Percentiles rank a stretch among this genome's conserved stretches.
phyloP scores from a whole-genome alignment of 129 eudicot genomes.

The Chrysanthemum seticuspe region DNA sequence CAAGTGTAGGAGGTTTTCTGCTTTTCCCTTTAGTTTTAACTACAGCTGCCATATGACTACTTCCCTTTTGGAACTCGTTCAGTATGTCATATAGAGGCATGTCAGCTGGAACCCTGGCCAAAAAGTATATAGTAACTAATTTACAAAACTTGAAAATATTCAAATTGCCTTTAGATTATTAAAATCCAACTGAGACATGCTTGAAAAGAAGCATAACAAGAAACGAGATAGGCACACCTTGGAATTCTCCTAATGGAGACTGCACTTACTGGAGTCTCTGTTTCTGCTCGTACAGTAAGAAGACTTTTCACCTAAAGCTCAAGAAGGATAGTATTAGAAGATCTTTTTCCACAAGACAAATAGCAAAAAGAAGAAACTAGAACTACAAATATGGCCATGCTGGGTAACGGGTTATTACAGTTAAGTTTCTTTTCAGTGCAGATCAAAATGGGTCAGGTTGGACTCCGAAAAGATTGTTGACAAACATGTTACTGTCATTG shows the following conservation, averaged over 20 bases:
- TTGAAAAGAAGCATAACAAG: not conserved
- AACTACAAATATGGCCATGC: not conserved
- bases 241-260: slow-evolving; percentile 98
- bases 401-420: not conserved
- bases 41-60: slow-evolving; percentile 99
- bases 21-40: slow-evolving; percentile 64
- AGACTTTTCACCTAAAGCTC: slow-evolving; percentile 80
- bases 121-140: not conserved
- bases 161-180: not conserved
- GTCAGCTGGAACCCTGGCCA: slow-evolving; percentile 86
- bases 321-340: slow-evolving; percentile 7
- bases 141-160: not conserved
- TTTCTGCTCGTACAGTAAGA: slow-evolving; percentile 93
- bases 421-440: not conserved
- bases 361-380: not conserved
- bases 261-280: slow-evolving; percentile 98
- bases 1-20: slow-evolving; percentile 37
- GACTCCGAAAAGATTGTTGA: not conserved
- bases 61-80: slow-evolving; percentile 96
- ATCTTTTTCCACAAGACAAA: not conserved
- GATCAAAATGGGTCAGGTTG: not conserved
- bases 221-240: slow-evolving; percentile 38
- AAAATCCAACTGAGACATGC: not conserved
- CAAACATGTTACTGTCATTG: not conserved
- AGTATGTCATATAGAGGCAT: slow-evolving; percentile 98